These are phyloP conservation scores for Polyporus tsugae DNA, from an alignment of 1,284 basidiomycete species.

Conservation along the genomic window DNA sequence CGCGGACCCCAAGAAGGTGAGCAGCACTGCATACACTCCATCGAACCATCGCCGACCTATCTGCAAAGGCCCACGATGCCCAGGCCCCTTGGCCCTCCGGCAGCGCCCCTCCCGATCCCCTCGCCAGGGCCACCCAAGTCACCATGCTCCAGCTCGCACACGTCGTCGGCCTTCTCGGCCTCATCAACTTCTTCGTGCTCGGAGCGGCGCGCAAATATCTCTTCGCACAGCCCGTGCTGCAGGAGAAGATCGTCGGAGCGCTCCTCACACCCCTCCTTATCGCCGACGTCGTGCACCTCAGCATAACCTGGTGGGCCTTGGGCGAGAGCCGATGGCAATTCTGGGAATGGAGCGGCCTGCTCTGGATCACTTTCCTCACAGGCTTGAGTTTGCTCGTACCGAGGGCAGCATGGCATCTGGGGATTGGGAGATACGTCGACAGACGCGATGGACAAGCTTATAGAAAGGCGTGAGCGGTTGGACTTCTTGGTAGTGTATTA, in stretches of 20 bases:
- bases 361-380: conserved; percentile 71
- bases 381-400: conserved; percentile 73
- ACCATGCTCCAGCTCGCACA: conserved; percentile 76
- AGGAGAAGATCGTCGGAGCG: conserved; percentile 71
- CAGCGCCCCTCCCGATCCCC: conserved; percentile 52
- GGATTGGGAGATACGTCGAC: conserved; percentile 76
- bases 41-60: neutral
- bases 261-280: conserved; percentile 72
- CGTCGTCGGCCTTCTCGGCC: conserved; percentile 75
- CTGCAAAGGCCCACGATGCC: conserved; percentile 65
- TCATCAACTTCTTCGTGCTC: conserved; percentile 74
- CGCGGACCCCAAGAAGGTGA: conserved; percentile 71
- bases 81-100: conserved; percentile 75
- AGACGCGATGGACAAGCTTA: conserved; percentile 56
- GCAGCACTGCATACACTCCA: conserved; percentile 18
- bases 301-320: conserved; percentile 74
- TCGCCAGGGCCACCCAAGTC: conserved; percentile 71
- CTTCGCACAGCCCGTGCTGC: conserved; percentile 61
- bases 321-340: conserved; percentile 72
- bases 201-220: conserved; percentile 67
- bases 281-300: conserved; percentile 72
- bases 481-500: conserved; percentile 14
- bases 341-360: conserved; percentile 66
- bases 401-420: conserved; percentile 74
- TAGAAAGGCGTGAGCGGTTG: conserved; percentile 34